phyloP scores from a whole-genome alignment of 225 moss, liverwort and hornwort genomes.

The Physcomitrellopsis africana region DNA sequence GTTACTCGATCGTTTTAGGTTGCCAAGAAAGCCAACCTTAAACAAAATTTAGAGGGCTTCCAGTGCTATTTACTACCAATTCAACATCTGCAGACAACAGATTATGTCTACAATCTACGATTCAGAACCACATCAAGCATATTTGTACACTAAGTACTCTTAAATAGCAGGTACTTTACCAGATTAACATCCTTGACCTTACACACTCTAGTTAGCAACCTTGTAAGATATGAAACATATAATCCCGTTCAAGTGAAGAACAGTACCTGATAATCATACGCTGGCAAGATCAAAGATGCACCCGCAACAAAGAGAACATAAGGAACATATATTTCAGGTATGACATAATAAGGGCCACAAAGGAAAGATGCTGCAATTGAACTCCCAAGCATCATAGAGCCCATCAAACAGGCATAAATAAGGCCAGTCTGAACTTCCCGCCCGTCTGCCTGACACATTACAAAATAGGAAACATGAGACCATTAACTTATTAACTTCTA shows the following conservation, averaged over 20 bases:
- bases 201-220: not conserved
- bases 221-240: constrained; percentile 3
- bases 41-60: constrained; percentile 1
- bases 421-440: constrained; percentile 69
- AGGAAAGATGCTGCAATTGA: constrained; percentile 58
- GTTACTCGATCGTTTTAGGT: not conserved
- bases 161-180: not conserved
- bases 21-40: not conserved
- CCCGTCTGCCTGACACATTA: constrained; percentile 61
- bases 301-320: constrained; percentile 49
- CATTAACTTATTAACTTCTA: constrained; percentile 3
- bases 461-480: constrained; percentile 12
- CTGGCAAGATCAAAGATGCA: constrained; percentile 63
- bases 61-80: not conserved
- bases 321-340: constrained; percentile 61
- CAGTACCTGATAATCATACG: constrained; percentile 71
- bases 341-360: constrained; percentile 54
- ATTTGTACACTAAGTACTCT: not conserved
- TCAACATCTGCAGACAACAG: not conserved
- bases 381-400: constrained; percentile 76
- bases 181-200: not conserved
- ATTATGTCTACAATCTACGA: constrained; percentile 15
- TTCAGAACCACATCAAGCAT: not conserved
- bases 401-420: constrained; percentile 65
- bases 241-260: constrained; percentile 6